Percentiles rank a stretch among this genome's conserved stretches.
Evolutionary conservation across 2,329 filamentous ascomycete genomes (phyloP).

Genomic region (Ophiostoma montium): DNA sequence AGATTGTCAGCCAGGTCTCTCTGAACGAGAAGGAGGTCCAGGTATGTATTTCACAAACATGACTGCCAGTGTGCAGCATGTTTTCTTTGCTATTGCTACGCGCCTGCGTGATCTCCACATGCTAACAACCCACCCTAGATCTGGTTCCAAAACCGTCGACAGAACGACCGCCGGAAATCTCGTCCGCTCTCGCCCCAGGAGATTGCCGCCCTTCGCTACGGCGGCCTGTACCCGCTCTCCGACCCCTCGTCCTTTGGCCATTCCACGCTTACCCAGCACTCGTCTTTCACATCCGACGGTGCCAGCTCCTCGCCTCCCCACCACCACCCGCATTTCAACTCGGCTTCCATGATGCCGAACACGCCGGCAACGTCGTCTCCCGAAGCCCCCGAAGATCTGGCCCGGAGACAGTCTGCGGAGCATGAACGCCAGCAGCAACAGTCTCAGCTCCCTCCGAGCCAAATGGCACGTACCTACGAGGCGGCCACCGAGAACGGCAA

Average conservation of each 20-base stretch:
- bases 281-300: constrained; percentile 11
- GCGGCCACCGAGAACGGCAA: not conserved
- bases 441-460: not conserved
- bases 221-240: constrained; percentile 37
- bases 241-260: constrained; percentile 23
- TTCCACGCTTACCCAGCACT: constrained; percentile 6
- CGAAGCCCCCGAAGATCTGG: constrained; percentile 12
- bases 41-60: constrained; percentile 37
- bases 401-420: constrained; percentile 6
- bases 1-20: constrained; percentile 72
- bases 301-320: constrained; percentile 11
- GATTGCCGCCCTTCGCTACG: constrained; percentile 46
- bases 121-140: constrained; percentile 43
- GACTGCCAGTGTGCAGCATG: not conserved
- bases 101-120: not conserved
- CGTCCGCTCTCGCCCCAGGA: constrained; percentile 70
- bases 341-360: constrained; percentile 5
- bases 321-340: constrained; percentile 7
- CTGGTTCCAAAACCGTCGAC: constrained; percentile 92
- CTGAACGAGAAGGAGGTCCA: constrained; percentile 94
- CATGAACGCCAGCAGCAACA: constrained; percentile 5
- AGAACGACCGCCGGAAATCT: constrained; percentile 83
- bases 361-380: constrained; percentile 15
- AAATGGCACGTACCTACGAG: not conserved
- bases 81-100: not conserved